Conservation (phyloP, 352 stramenopile species). For the Pythium chondricola region DNA sequence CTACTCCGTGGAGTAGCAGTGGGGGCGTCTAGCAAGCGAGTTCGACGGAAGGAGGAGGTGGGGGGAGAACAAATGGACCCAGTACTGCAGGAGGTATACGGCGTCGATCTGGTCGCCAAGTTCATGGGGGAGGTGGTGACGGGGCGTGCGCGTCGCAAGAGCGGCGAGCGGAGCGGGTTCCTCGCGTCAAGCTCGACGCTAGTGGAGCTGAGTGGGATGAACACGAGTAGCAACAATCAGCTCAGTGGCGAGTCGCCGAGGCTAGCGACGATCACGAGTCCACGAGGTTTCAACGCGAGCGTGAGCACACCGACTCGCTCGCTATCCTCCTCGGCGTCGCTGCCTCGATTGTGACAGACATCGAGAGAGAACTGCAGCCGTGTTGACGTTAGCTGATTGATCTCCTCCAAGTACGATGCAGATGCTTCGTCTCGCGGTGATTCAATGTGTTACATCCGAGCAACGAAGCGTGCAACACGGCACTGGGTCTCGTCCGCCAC, state of each 20-base stretch:
- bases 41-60: conserved; percentile 7
- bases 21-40: conserved; percentile 2
- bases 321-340: conserved; percentile 8
- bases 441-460: conserved; percentile 11
- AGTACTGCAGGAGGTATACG: conserved; percentile 52
- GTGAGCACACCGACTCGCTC: too few species aligned
- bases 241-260: not conserved
- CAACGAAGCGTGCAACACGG: conserved; percentile 14
- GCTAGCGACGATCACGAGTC: too few species aligned
- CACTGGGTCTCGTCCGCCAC: conserved; percentile 9
- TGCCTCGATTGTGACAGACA: conserved; percentile 9
- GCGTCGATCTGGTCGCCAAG: conserved; percentile 45
- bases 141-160: too few species aligned
- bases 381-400: too few species aligned
- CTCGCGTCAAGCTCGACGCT: conserved; percentile 6
- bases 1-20: conserved; percentile 24
- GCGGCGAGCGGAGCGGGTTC: too few species aligned
- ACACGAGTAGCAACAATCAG: conserved; percentile 3
- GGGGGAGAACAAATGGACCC: conserved; percentile 1
- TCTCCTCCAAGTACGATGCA: too few species aligned
- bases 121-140: conserved; percentile 26
- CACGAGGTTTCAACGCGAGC: too few species aligned
- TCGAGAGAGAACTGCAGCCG: too few species aligned
- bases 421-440: too few species aligned
- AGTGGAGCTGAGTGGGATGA: too few species aligned